Base-by-base conservation (phyloP, 768 basidiomycete species). In the Pulveroboletus sp. region DNA sequence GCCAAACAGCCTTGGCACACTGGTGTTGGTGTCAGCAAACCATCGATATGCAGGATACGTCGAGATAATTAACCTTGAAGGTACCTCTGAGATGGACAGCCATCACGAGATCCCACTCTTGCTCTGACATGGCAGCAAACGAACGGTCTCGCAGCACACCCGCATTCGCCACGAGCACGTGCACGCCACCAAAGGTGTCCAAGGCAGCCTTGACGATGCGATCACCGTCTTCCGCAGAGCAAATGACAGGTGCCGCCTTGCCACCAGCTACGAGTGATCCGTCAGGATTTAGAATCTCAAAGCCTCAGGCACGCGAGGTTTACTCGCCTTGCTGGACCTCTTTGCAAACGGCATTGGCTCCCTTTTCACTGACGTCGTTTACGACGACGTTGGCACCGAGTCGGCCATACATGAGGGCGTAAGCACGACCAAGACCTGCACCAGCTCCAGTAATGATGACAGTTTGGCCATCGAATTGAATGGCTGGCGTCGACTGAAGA, bases 381-480 rank as follows among this genome's bases (percentile, higher is more conserved):
- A 98, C 82, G 39, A 98, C 89, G 30, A 99, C 89, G 59, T 96
- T 96, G 9, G 93, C 95, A n/a, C 96, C 95, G 8, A 94, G 82
- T 47, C 80, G 83, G 24, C 79, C 89, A 63, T 87, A 98, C 89
- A 97, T 89, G 38, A 86, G 76, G 0, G 96, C 89, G 63, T 98
- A 96, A 2, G 82, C 80, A 27, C 96, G 84, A 15, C 96, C 96
- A 28, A 99, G 82, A 46, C 95, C 96, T 26, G 88, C 91, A 37
- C 95, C 95, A 7, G 93, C 90, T 35, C 95, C 96, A 3, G 96
- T 98, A 58, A 98, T 79, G 59, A 99, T 83, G 51, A 89, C 89
- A 10, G 93, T 95, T 73, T 97, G 86, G 14, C 83, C 87, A 52
- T 90, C 87, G 64, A 87, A 98, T 8, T 83, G 81, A 49, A 97